Percentiles rank a stretch among this genome's conserved stretches.
Evolutionary conservation across 2,329 filamentous ascomycete genomes (phyloP).

Genomic region (Gyromitra esculenta): DNA sequence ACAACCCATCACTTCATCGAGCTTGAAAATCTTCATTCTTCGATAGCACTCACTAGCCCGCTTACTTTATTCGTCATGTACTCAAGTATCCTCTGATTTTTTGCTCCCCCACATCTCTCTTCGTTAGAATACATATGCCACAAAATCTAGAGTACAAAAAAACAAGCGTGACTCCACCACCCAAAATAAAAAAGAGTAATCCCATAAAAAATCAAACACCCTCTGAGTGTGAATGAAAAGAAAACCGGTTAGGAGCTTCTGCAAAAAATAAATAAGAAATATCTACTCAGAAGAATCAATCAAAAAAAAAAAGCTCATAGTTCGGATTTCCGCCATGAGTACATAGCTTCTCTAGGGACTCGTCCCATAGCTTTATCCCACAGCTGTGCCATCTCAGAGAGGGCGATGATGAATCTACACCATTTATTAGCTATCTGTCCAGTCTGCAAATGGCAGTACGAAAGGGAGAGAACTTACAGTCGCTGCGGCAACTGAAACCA

Average conservation of each 20-base stretch:
- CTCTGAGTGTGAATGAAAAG: background rate
- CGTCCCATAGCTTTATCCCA: slow-evolving; percentile 39
- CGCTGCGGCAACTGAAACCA: slow-evolving; percentile 76
- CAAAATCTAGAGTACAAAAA: background rate
- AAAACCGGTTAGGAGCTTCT: background rate
- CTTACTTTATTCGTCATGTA: background rate
- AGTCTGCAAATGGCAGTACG: background rate
- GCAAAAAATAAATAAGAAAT: slow-evolving; percentile 10
- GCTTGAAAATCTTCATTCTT: no score
- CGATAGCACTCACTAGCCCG: background rate
- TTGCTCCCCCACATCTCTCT: no score
- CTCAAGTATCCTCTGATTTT: background rate
- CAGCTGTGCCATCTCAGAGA: slow-evolving; percentile 30
- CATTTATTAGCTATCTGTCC: slow-evolving; percentile 1
- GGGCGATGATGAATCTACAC: slow-evolving; percentile 31
- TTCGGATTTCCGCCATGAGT: slow-evolving; percentile 38
- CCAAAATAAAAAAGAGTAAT: slow-evolving; percentile 6
- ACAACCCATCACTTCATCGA: background rate
- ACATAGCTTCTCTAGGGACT: slow-evolving; percentile 17
- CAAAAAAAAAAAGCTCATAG: slow-evolving; percentile 15
- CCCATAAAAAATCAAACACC: slow-evolving; percentile 11
- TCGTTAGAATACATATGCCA: background rate
- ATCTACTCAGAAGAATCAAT: slow-evolving; percentile 8
- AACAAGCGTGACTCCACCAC: background rate
- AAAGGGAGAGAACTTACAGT: slow-evolving; percentile 68